Evolutionary conservation across 306 rosid species (phyloP).

Genomic region (Ziziphus jujuba): DNA sequence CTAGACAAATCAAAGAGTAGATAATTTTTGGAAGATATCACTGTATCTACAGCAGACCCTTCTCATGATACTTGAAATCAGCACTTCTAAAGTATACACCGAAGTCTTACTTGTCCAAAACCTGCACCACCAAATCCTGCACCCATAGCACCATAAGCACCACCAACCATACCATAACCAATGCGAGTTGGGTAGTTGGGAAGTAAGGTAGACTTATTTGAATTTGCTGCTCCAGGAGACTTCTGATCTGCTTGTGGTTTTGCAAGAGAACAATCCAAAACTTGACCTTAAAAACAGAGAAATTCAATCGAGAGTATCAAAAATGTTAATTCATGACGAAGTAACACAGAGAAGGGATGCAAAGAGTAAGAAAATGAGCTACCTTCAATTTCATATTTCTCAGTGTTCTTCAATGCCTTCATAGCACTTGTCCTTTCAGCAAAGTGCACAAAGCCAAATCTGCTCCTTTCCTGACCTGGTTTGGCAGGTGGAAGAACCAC

Average conservation of each 20-base stretch:
- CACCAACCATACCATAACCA: constrained; percentile 61
- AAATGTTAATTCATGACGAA: constrained; percentile 9
- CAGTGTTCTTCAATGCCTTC: constrained; percentile 62
- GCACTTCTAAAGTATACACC: neutral
- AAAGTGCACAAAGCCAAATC: constrained; percentile 77
- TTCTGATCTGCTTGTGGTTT: constrained; percentile 68
- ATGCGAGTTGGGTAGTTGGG: constrained; percentile 57
- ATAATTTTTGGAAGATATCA: neutral
- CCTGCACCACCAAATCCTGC: constrained; percentile 60
- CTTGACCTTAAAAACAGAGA: constrained; percentile 53
- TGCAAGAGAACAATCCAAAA: constrained; percentile 68
- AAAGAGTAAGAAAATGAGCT: constrained; percentile 17
- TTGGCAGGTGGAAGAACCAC: constrained; percentile 74
- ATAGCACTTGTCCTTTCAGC: constrained; percentile 62
- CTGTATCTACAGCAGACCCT: too few species aligned
- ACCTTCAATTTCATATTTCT: constrained; percentile 74
- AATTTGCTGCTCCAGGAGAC: constrained; percentile 41
- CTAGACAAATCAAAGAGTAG: neutral
- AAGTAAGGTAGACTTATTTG: constrained; percentile 35
- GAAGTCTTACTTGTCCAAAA: constrained; percentile 57
- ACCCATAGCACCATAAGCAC: constrained; percentile 51
- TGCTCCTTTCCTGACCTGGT: constrained; percentile 62
- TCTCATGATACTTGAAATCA: neutral
- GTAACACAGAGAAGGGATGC: constrained; percentile 10
- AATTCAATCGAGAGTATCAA: constrained; percentile 4